Evolutionary conservation across 352 stramenopile species (phyloP), one percentile per base, ranked within the genome.

Genomic region (Globisporangium barbulae): DNA sequence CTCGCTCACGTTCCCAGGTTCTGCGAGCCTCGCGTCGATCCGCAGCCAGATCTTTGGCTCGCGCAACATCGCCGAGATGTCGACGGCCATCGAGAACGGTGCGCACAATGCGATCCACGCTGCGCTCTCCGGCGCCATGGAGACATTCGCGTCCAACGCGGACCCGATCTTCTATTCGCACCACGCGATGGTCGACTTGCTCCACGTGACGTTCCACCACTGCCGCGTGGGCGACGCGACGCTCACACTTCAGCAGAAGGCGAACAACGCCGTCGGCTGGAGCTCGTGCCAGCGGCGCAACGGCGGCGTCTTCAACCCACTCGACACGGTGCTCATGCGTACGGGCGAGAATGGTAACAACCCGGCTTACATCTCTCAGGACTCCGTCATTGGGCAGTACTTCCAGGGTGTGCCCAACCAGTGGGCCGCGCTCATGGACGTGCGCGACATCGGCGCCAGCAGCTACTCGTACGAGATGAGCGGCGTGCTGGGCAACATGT

Each of bases 151-250:
- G 55, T 74, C 79, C 1, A 75, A 78, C 0, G 55, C 71, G 2
- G 81, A 90, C 58, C 81, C 79, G 1, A 70, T 90, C 5, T 90
- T 90, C 60, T 90, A 72, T 60, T 75, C 72, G 2, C 79, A 89
- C 31, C 81, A 89, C 47, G 73, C 64, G 5, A 69, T 59, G 41
- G 68, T 89, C 2, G 81, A 91, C 33, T 41, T 81, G 52, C 61
- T 88, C 0, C 72, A 83, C 33, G 67, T 65, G 0, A 81, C 88
- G 56, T 89, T 86, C 63, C 67, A 86, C 60, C 83, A 85, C 33
- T 91, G 82, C 57, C 75, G 52, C 12, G 67, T 72, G 13, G 64
- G 69, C 21, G 28, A 61, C 8, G 28, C 59, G 28, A 41, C 42
- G 30, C 64, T 84, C 49, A 74, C 60, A 3, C 55, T 78, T 17